Conservation (phyloP, 345 rosid species). For the Durio zibethinus region DNA sequence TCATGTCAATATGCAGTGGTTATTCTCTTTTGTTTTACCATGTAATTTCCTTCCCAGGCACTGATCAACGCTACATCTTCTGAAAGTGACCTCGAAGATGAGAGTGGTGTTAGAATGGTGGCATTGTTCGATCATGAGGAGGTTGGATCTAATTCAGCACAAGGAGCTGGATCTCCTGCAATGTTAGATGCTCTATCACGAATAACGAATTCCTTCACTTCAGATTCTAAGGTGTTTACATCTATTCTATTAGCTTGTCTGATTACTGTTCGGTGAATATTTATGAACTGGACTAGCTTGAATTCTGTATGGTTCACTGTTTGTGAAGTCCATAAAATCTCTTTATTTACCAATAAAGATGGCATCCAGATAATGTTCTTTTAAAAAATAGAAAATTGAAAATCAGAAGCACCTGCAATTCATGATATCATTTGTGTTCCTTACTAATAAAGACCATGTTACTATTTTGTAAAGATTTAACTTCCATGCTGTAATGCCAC, state of each 20-base stretch:
- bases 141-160: constrained; percentile 92
- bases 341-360: background rate
- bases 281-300: background rate
- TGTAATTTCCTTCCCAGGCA: constrained; percentile 46
- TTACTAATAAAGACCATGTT: background rate
- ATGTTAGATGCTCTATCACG: constrained; percentile 91
- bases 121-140: constrained; percentile 98
- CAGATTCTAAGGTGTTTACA: constrained; percentile 61
- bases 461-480: background rate
- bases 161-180: constrained; percentile 97
- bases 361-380: background rate
- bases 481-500: background rate
- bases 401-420: background rate
- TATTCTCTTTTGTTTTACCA: background rate
- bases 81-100: constrained; percentile 62
- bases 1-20: background rate
- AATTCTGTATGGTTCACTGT: background rate
- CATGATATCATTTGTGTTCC: background rate
- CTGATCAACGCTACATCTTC: constrained; percentile 77
- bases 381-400: background rate
- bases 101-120: constrained; percentile 87
- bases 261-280: background rate
- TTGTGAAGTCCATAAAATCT: background rate
- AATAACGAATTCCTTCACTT: constrained; percentile 65
- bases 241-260: background rate